Conservation (phyloP, 176 grass and related monocot species). For the Oryza longistaminata region DNA sequence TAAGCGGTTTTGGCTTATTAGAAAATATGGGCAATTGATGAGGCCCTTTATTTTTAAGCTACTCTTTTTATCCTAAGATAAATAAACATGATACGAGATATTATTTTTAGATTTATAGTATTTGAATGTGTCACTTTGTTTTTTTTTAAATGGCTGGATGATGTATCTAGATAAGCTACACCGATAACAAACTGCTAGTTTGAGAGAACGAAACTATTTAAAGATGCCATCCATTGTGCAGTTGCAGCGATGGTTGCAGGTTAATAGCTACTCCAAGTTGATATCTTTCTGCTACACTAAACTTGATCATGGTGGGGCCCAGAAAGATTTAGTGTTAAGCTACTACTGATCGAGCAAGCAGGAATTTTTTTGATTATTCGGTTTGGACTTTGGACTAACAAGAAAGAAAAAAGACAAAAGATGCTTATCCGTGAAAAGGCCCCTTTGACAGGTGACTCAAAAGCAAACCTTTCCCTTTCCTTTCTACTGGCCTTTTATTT, state of each 20-base stretch:
- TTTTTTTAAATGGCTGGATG: too few relatives aligned
- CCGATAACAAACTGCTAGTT: too few relatives aligned
- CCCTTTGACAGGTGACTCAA: constrained; percentile 8
- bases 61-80: too few relatives aligned
- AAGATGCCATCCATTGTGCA: neutral
- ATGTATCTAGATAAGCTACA: too few relatives aligned
- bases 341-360: neutral
- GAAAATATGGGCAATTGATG: too few relatives aligned
- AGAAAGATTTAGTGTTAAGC: constrained; percentile 1
- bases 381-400: neutral
- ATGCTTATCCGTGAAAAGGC: constrained; percentile 49
- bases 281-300: constrained; percentile 19
- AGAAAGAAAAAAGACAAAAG: neutral
- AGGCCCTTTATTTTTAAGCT: too few relatives aligned
- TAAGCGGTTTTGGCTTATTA: too few relatives aligned
- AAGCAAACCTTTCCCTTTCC: neutral
- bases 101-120: too few relatives aligned
- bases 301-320: constrained; percentile 20
- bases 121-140: too few relatives aligned
- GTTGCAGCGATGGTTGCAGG: too few relatives aligned
- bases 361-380: neutral
- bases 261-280: neutral
- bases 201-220: neutral
- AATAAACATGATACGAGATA: too few relatives aligned
- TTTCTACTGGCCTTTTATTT: neutral